Percentiles rank a stretch among this genome's conserved stretches.
These are phyloP conservation scores for Coccomyxa sp. DNA, from an alignment of 139 green algal species.

Conservation along the genomic window DNA sequence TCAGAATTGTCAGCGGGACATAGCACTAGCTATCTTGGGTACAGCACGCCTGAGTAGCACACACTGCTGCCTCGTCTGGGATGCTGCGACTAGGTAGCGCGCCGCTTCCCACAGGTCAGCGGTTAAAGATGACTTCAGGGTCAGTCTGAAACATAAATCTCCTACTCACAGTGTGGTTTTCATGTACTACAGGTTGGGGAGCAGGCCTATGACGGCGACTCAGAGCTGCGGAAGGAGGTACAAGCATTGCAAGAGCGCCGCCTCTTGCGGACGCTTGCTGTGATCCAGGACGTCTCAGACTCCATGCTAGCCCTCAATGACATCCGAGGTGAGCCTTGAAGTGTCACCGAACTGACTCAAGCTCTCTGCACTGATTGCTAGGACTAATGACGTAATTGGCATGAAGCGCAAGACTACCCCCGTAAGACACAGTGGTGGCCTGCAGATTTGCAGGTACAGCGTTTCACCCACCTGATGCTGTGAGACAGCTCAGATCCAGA, in stretches of 20 bases:
- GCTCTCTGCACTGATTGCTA: not conserved
- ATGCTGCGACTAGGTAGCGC: too few relatives aligned
- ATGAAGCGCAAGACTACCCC: not conserved
- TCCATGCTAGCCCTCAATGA: slow-evolving; percentile 58
- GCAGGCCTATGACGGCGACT: slow-evolving; percentile 12
- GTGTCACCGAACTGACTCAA: too few relatives aligned
- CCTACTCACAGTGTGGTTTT: not conserved
- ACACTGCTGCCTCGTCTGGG: too few relatives aligned
- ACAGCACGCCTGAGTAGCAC: too few relatives aligned
- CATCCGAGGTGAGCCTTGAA: slow-evolving; percentile 41
- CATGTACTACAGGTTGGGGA: slow-evolving; percentile 3
- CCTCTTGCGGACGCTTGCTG: slow-evolving; percentile 48
- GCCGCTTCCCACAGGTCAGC: too few relatives aligned
- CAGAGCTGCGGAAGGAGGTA: slow-evolving; percentile 35
- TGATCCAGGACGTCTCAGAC: slow-evolving; percentile 77
- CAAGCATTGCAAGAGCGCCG: slow-evolving; percentile 30
- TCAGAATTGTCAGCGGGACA: too few relatives aligned
- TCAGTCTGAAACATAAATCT: too few relatives aligned
- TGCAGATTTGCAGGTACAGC: not conserved
- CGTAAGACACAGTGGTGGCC: not conserved
- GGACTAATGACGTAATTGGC: not conserved
- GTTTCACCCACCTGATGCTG: not conserved
- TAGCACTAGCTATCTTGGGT: too few relatives aligned
- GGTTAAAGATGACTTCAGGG: too few relatives aligned
- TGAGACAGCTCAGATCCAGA: not conserved